Evolutionary conservation across 1,284 basidiomycete genomes (phyloP).

Genomic region (Mycena citricolor): DNA sequence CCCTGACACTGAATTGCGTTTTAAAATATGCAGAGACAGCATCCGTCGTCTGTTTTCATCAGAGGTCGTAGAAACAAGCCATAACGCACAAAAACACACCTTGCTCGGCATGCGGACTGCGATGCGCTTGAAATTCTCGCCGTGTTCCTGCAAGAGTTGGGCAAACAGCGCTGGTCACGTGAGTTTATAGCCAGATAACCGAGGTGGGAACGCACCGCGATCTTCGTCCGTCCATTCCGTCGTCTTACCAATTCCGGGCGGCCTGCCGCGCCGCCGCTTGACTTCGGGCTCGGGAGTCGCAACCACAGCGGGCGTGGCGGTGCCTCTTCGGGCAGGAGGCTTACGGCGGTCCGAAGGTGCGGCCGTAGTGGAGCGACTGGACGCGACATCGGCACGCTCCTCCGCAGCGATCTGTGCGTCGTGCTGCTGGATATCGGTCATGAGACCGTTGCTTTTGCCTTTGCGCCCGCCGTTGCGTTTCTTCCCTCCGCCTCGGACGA

Average conservation of each 20-base stretch:
- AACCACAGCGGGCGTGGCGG: slow-evolving; percentile 33
- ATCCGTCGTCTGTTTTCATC: no score
- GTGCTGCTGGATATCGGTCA: slow-evolving; percentile 76
- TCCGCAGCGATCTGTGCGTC: slow-evolving; percentile 66
- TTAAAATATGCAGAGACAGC: no score
- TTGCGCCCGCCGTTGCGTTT: slow-evolving; percentile 59
- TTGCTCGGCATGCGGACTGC: slow-evolving; percentile 76
- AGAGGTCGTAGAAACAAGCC: no score
- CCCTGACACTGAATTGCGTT: no score
- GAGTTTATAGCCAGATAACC: slow-evolving; percentile 25
- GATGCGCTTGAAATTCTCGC: slow-evolving; percentile 75
- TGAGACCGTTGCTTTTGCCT: slow-evolving; percentile 71
- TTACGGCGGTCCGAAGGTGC: no score
- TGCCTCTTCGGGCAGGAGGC: no score
- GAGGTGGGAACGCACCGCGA: slow-evolving; percentile 43
- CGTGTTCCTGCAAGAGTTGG: slow-evolving; percentile 63
- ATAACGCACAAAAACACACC: slow-evolving; percentile 43
- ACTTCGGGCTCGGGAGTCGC: slow-evolving; percentile 28
- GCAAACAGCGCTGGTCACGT: slow-evolving; percentile 55
- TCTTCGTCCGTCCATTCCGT: slow-evolving; percentile 58
- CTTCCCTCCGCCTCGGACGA: slow-evolving; percentile 62
- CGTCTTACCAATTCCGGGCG: slow-evolving; percentile 27
- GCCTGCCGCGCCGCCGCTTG: slow-evolving; percentile 4
- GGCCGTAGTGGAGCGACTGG: no score
- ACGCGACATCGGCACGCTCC: no score